Evolutionary conservation across 164 flowering plant species (phyloP), one percentile per base, ranked within the genome.

Genomic region (grape (Vitis vinifera)): DNA sequence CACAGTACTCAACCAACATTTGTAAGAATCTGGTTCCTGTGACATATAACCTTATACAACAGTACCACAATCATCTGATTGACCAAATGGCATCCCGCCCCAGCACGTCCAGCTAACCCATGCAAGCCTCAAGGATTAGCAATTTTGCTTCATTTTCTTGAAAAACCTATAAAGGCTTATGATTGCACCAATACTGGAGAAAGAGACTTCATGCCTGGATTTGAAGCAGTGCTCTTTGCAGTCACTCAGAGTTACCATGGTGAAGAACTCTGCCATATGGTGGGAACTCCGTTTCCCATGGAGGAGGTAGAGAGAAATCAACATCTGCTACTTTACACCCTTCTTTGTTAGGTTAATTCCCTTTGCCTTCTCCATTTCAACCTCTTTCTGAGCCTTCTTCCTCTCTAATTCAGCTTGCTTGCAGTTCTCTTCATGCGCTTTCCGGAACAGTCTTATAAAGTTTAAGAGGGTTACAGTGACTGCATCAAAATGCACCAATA

Each of bases 321-420:
- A 37, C 61, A 48, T 65, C 61, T 68, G 72, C 79, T 79, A 86
- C 70, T 73, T 82, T 50, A 60, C 78, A 66, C 59, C 55, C 76
- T 77, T 82, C 80, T 79, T 88, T 55, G 88, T 74, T 59, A 74
- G 79, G 70, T 71, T 83, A 56, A 82, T 19, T 65, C 89, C 88
- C 78, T 89, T 90, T 47, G 89, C 84, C 70, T 85, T 88, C 81
- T 88, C 96, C 91, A 85, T 86, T 76, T 93, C 96, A n/a, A 91
- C 91, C 77, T 91, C 97, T 76, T 93, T 93, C 63, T 82, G 88
- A 55, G 90, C 95, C 82, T 93, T 93, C 85, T 91, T 91, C 86
- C 78, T 91, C 82, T 93, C 99, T 71, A 89, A 69, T 75, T 95
- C 99, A 10, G 87, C 93, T 74, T 93, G 94, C 79, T 93, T 90